Evolutionary conservation across 148 eudicot species (phyloP).

Genomic region (Mesembryanthemum crystallinum): DNA sequence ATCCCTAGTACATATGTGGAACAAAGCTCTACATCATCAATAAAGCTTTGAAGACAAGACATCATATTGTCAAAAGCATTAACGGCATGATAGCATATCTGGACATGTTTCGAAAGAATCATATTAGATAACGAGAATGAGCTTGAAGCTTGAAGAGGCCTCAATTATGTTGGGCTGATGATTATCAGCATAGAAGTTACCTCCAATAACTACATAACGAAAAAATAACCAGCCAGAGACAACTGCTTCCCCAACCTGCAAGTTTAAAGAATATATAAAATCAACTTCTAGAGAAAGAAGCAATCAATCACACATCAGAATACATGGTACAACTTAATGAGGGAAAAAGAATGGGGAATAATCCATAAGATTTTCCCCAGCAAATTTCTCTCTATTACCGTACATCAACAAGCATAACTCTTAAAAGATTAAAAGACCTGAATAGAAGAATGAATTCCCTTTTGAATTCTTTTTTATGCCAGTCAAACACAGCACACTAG

Average conservation of each 20-base stretch:
- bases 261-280: conserved; percentile 2
- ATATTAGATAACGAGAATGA: neutral
- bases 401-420: neutral
- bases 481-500: neutral
- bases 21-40: neutral
- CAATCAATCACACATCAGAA: neutral
- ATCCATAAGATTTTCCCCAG: neutral
- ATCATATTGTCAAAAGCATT: neutral
- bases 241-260: conserved; percentile 93
- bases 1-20: neutral
- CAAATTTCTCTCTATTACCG: neutral
- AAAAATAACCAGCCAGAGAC: conserved; percentile 97
- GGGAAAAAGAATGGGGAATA: neutral
- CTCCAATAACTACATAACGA: conserved; percentile 97
- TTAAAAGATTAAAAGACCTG: neutral
- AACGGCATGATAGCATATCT: neutral
- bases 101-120: neutral
- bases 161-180: neutral
- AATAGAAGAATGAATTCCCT: neutral
- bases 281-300: conserved; percentile 13
- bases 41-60: neutral
- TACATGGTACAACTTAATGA: neutral
- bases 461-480: neutral
- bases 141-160: neutral
- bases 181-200: conserved; percentile 36